A percentile compares a stretch with the other conserved stretches of the same genome.
Conservation (phyloP, 345 rosid species). For the Syzygium jambos region DNA sequence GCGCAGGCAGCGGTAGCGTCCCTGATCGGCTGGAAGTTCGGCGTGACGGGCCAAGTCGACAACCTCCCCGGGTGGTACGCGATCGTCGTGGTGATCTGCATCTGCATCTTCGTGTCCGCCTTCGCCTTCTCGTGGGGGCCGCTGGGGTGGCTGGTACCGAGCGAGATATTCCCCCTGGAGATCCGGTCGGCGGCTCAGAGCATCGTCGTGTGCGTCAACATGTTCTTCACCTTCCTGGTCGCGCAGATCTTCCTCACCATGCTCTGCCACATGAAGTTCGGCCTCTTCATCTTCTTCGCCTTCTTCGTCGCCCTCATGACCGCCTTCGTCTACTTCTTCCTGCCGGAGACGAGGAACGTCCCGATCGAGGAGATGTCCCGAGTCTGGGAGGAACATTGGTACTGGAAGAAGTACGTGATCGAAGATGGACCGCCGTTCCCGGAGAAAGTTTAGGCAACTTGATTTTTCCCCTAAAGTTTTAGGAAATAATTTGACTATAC, state of each 20-base stretch:
- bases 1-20: conserved; percentile 10
- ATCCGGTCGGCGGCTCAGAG: conserved; percentile 30
- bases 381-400: conserved; percentile 25
- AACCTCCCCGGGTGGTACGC: conserved; percentile 7
- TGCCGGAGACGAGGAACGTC: conserved; percentile 31
- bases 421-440: background rate
- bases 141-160: conserved; percentile 6
- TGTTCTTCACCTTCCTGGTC: conserved; percentile 10
- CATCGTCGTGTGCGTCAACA: conserved; percentile 13
- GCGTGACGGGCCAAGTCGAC: background rate
- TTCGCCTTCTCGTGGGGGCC: conserved; percentile 29
- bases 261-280: background rate
- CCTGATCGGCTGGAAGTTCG: background rate
- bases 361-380: conserved; percentile 17
- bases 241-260: conserved; percentile 1
- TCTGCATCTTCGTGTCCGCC: conserved; percentile 5
- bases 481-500: background rate
- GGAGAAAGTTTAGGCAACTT: background rate
- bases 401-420: background rate
- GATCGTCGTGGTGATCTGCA: conserved; percentile 1
- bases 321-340: conserved; percentile 10
- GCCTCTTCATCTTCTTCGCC: conserved; percentile 2
- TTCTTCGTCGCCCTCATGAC: conserved; percentile 19
- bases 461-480: background rate
- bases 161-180: conserved; percentile 32